Base-by-base conservation (phyloP, 2,329 filamentous ascomycete species). In the Alternaria viburni region DNA sequence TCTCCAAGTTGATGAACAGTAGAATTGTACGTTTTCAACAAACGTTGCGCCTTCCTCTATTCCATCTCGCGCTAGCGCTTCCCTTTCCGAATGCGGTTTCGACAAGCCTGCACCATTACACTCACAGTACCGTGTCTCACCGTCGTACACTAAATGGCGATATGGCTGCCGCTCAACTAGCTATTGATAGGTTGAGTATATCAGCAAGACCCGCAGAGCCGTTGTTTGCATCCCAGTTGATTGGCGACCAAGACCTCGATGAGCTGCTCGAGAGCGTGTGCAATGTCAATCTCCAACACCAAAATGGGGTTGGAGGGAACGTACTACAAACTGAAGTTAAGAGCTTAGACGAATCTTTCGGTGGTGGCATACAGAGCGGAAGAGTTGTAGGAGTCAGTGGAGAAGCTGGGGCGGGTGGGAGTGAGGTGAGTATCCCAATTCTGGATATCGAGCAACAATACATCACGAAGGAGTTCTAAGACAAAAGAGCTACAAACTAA, bases 341-440 rank as follows among this genome's bases (percentile, higher is more conserved):
- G 25, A 69, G 70, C 9, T 60, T 84, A 19, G 80, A 84, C 71
- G 68, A 69, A 4, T 75, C 72, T 10, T 67, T 84, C 4, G 64
- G 63, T 1, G 81, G 80, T 3, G 82, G 80, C 4, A 54, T 84
- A 21, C 71, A 75, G 13, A 78, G 45, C n/a, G 79, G 77, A 10
- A 64, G 68, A 2, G 54, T 83, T 6, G 69, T 76, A 17, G 79
- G 77, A 55, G 73, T 83, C 30, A 81, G 75, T 57, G 76, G 75
- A 21, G 77, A 77, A 26, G 57, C 64, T 4, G 74, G 71, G 50
- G 63, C 67, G 4, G 66, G 70, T 32, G 64, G 69, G 3, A 63
- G 50, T 41, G 69, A 67, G 55, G 76, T 79, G 66, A 61, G 73
- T 71, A 13, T 19, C 3, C 5, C 7, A 3, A n/a, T 1, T 25